Base-by-base conservation (phyloP, 129 eudicot genomes). In the Flaveria linearis region DNA sequence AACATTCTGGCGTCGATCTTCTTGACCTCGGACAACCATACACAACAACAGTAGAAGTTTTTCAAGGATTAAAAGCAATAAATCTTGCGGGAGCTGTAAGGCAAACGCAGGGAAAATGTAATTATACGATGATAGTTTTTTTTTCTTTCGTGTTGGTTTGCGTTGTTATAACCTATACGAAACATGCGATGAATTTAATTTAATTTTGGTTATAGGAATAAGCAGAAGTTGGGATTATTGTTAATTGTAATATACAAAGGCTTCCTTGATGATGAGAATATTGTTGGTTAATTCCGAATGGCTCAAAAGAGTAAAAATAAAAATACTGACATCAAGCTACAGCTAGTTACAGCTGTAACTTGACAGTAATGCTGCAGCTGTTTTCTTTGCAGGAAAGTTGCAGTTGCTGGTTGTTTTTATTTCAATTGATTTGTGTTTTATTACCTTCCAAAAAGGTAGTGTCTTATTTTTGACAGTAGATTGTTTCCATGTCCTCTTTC, bases 41-140 rank as follows among this genome's bases (percentile, higher is more conserved):
- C 42, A 18, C 51, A 4, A 18, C 55, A 55, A 55, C 11, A 12
- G 8, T 69, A 28, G 16, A 42, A 43, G 75, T 25, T 69, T 71
- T 80, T 56, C 74, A 62, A 22, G 22, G 22, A 16, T 15, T 56
- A 30, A 61, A 73, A 74, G 23, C 62, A 22, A 65, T 53, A 23
- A 12, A 61, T 52, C 55, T 39, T 7, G 43, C 30, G 80, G 80
- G 75, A 74, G 84, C 80, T 28, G 80, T 80, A 80, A 80, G 84
- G 84, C 64, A 10, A 74, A 45, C 84, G 5, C 13, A 75, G 75
- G 75, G 58, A 49, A 12, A 30, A 80, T 74, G 84, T 80, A 80
- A 80, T 64, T 80, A 80, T 57, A 73, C 69, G 83, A 52, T 5
- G 52, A 28, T 68, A 66, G 53, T 64, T 64, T 69, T 79, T 41